phyloP scores from a whole-genome alignment of 306 rosid species.

The Psophocarpus tetragonolobus region DNA sequence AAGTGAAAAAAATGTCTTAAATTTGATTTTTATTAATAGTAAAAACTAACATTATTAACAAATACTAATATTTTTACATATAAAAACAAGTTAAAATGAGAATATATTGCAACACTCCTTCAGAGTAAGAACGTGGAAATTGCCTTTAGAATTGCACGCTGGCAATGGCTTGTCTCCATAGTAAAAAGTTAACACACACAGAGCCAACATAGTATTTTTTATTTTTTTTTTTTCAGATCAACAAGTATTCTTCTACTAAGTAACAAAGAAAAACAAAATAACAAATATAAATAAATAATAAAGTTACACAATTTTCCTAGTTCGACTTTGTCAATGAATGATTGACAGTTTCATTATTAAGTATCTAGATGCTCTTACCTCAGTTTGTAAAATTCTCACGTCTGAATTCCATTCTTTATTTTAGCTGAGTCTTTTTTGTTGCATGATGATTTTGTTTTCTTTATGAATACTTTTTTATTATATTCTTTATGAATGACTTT shows the following conservation, averaged over 20 bases:
- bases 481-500: no score
- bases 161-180: conserved; percentile 44
- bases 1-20: background rate
- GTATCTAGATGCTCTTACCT: conserved; percentile 27
- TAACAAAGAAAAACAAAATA: background rate
- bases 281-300: background rate
- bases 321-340: conserved; percentile 39
- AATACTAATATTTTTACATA: no score
- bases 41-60: no score
- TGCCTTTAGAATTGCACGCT: conserved; percentile 69
- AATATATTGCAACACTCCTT: no score
- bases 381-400: conserved; percentile 20
- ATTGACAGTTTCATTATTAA: conserved; percentile 38
- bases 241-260: background rate
- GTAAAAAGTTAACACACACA: background rate
- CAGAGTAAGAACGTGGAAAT: conserved; percentile 83
- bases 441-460: conserved; percentile 1
- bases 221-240: background rate
- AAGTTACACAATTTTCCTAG: conserved; percentile 11
- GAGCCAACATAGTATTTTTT: conserved; percentile 9
- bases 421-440: conserved; percentile 16
- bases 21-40: no score
- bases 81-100: no score
- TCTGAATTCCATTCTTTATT: background rate
- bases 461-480: no score